Conservation (phyloP, 768 basidiomycete species). For the Kwoniella dendrophila region DNA sequence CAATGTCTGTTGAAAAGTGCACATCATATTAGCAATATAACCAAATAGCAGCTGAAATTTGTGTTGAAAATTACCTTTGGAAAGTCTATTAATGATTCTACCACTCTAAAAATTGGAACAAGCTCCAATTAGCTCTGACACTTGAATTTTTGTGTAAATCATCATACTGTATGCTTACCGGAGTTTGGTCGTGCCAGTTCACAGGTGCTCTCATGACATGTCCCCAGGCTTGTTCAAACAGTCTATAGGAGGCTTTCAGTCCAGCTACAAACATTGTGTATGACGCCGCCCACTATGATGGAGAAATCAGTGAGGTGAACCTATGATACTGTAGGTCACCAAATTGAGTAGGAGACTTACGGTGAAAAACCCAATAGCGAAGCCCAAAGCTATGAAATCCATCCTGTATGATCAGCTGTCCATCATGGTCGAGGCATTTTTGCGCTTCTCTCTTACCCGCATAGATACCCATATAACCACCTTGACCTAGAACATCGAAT, state of each 20-base stretch:
- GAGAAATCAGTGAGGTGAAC: not conserved
- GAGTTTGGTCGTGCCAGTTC: conserved; percentile 73
- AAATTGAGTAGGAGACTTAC: conserved; percentile 9
- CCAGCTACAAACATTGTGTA: conserved; percentile 48
- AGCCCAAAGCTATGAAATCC: conserved; percentile 32
- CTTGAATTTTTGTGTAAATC: not conserved
- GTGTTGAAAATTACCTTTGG: conserved; percentile 60
- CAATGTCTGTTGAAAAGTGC: conserved; percentile 52
- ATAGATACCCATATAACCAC: conserved; percentile 68
- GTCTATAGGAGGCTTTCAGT: conserved; percentile 57
- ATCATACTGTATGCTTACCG: too few relatives aligned
- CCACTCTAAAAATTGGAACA: conserved; percentile 35
- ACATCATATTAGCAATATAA: not conserved
- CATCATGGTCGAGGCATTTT: not conserved
- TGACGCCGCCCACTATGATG: conserved; percentile 33
- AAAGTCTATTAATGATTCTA: conserved; percentile 52
- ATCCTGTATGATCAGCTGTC: not conserved
- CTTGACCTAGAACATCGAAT: conserved; percentile 64
- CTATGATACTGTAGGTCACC: not conserved
- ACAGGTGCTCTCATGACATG: conserved; percentile 66
- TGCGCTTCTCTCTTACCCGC: conserved; percentile 45
- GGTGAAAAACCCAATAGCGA: conserved; percentile 29
- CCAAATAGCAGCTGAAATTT: conserved; percentile 57
- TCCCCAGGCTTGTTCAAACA: conserved; percentile 65
- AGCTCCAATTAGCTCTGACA: not conserved